Evolutionary conservation across 1,284 basidiomycete genomes (phyloP).

Genomic region (Cerrena zonata): DNA sequence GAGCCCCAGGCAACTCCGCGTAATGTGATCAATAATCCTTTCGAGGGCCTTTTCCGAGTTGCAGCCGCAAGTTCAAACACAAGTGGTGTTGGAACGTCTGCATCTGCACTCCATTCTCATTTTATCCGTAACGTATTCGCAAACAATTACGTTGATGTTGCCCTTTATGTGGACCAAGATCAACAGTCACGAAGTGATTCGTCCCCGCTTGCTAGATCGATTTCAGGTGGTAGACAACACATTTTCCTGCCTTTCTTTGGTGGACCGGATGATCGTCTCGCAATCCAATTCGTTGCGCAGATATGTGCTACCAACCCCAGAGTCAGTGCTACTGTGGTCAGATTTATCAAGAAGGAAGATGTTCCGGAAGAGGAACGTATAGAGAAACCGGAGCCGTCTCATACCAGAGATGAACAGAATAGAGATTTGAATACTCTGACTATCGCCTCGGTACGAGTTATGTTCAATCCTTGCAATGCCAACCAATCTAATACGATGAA

Average conservation of each 20-base stretch:
- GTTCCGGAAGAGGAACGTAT: conserved; percentile 19
- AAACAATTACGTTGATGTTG: conserved; percentile 45
- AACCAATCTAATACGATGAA: not conserved
- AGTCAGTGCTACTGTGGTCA: conserved; percentile 55
- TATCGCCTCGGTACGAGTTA: conserved; percentile 39
- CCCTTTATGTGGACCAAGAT: conserved; percentile 65
- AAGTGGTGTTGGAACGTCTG: conserved; percentile 20
- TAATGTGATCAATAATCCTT: conserved; percentile 36
- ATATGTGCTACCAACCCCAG: conserved; percentile 42
- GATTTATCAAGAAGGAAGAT: conserved; percentile 47
- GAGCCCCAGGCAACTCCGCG: conserved; percentile 14
- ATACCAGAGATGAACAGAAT: conserved; percentile 25
- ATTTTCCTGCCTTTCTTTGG: conserved; percentile 68
- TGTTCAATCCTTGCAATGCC: not conserved
- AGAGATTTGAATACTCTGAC: conserved; percentile 36
- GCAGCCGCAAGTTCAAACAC: conserved; percentile 14
- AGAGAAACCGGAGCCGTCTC: conserved; percentile 22
- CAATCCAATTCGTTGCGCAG: conserved; percentile 56
- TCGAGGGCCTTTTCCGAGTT: conserved; percentile 59
- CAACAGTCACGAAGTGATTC: conserved; percentile 17
- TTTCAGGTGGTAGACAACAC: conserved; percentile 34
- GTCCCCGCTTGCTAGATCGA: not conserved
- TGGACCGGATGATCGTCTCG: conserved; percentile 63
- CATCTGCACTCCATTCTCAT: conserved; percentile 41
- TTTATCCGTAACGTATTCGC: conserved; percentile 60